Evolutionary conservation across 495 filamentous ascomycete species (phyloP).

Genomic region (Xanthoparmelia taractica): DNA sequence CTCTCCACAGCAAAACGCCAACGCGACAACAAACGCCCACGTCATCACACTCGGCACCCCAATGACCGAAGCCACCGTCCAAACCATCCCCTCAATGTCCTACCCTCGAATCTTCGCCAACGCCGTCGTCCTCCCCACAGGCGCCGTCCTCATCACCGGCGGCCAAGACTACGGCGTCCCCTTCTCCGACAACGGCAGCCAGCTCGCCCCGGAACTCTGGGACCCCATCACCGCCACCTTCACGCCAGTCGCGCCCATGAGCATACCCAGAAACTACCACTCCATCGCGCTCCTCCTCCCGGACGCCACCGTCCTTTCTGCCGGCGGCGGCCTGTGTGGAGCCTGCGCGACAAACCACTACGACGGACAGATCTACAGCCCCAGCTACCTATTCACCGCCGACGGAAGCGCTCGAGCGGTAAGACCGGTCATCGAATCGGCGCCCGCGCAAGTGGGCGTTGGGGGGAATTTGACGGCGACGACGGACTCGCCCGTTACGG

Average conservation of each 20-base stretch:
- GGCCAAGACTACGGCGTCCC: conserved; percentile 41
- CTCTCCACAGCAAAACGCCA: conserved; percentile 20
- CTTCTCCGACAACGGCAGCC: conserved; percentile 44
- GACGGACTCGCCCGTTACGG: conserved; percentile 26
- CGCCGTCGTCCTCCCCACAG: conserved; percentile 49
- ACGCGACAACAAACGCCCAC: conserved; percentile 38
- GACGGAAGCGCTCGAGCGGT: conserved; percentile 35
- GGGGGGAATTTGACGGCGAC: conserved; percentile 32
- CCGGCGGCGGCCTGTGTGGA: conserved; percentile 50
- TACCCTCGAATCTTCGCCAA: conserved; percentile 46
- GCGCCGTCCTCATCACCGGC: conserved; percentile 48
- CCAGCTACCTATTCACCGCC: conserved; percentile 45
- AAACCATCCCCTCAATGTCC: conserved; percentile 37
- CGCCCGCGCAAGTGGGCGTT: conserved; percentile 21
- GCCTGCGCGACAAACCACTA: conserved; percentile 49
- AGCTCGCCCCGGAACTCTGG: conserved; percentile 44
- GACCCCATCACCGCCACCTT: conserved; percentile 39
- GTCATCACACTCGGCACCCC: conserved; percentile 42
- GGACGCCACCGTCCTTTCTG: conserved; percentile 47
- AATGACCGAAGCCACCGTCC: conserved; percentile 25
- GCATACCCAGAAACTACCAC: conserved; percentile 50
- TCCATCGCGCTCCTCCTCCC: conserved; percentile 47
- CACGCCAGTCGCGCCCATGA: conserved; percentile 34
- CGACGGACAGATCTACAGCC: conserved; percentile 51
- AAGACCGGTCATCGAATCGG: conserved; percentile 35